Evolutionary conservation across 768 basidiomycete genomes (phyloP).

Genomic region (Boletus patriciae): DNA sequence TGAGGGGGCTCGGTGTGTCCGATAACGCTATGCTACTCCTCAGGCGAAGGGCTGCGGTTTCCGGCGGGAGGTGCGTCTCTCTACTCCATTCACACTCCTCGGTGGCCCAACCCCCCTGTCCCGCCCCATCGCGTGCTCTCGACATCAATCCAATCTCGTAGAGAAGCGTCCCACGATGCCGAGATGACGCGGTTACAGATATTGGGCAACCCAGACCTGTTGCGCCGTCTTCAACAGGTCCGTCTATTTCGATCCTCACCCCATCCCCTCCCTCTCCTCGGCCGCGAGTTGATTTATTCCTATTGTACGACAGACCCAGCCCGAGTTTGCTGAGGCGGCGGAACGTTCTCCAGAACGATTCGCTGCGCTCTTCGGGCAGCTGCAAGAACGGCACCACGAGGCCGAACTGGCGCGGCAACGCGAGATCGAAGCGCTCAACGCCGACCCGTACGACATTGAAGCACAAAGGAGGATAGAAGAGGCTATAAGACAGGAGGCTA

Average conservation of each 20-base stretch:
- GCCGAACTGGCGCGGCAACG: conserved; percentile 57
- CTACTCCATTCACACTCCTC: background rate
- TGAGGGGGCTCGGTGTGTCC: conserved; percentile 60
- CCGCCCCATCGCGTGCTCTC: background rate
- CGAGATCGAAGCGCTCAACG: conserved; percentile 69
- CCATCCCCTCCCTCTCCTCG: background rate
- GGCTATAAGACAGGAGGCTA: conserved; percentile 83
- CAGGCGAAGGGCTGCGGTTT: conserved; percentile 53
- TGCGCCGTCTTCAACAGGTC: conserved; percentile 72
- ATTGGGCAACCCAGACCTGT: conserved; percentile 77
- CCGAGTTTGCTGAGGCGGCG: conserved; percentile 77
- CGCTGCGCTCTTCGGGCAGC: conserved; percentile 65
- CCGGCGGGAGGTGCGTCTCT: conserved; percentile 41
- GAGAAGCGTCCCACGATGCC: conserved; percentile 72
- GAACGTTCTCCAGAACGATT: conserved; percentile 70
- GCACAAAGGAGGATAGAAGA: conserved; percentile 94
- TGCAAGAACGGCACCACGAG: conserved; percentile 52
- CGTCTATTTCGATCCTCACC: background rate
- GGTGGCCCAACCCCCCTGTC: background rate
- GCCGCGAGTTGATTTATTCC: background rate
- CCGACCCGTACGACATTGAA: conserved; percentile 89
- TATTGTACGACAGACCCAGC: conserved; percentile 55
- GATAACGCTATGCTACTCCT: conserved; percentile 67
- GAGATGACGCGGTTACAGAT: conserved; percentile 91
- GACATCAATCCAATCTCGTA: conserved; percentile 26